These are phyloP conservation scores for Calonectria pauciramosa DNA, from an alignment of 2,329 filamentous ascomycete species.

Conservation along the genomic window DNA sequence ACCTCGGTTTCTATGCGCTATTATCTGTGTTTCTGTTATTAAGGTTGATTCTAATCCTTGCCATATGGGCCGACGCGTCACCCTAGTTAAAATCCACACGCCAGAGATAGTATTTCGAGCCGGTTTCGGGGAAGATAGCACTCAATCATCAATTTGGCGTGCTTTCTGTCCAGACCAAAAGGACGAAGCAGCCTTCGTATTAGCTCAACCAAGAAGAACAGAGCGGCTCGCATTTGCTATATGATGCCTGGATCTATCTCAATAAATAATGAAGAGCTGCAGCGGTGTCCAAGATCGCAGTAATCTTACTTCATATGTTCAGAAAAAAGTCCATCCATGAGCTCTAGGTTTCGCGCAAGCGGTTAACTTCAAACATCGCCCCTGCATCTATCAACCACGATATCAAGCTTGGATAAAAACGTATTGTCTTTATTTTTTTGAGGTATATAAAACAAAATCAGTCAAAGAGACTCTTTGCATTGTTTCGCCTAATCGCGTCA, in stretches of 20 bases:
- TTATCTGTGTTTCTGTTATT: not conserved
- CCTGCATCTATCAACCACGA: not conserved
- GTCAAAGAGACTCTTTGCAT: constrained; percentile 14
- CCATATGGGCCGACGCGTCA: not conserved
- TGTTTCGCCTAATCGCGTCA: constrained; percentile 7
- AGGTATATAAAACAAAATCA: not conserved
- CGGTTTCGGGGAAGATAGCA: not conserved
- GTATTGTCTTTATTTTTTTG: not conserved
- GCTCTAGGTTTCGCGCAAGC: not conserved
- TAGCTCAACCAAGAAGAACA: not conserved
- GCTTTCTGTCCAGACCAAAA: not conserved
- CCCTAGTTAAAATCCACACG: not conserved
- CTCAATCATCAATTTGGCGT: not conserved
- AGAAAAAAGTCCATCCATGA: not conserved
- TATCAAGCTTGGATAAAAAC: not conserved
- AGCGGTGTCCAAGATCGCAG: not conserved
- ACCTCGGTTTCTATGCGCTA: not conserved
- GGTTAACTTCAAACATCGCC: not conserved
- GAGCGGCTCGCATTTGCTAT: not conserved
- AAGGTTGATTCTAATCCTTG: not conserved
- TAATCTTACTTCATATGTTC: not conserved
- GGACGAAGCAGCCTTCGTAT: not conserved
- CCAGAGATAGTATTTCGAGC: not conserved
- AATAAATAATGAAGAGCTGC: not conserved
- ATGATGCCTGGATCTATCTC: too few species aligned